Base-by-base conservation (phyloP, 2,329 filamentous ascomycete genomes). In the Pseudogymnoascus sp. region DNA sequence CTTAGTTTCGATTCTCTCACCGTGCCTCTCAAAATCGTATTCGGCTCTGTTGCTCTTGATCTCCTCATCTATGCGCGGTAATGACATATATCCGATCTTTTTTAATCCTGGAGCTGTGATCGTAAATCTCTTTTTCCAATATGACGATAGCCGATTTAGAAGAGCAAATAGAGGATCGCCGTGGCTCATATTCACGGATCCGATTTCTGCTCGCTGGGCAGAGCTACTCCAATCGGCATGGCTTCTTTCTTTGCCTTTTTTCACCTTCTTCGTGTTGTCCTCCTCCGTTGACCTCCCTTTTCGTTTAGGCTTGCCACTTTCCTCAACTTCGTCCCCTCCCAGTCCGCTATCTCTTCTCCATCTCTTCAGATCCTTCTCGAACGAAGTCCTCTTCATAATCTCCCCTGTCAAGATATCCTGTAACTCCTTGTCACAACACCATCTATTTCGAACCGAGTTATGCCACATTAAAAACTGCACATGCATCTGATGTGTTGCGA, bases 381-480 rank as follows among this genome's bases (percentile, higher is more conserved):
- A 52, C 75, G 84, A 87, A 4, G 93, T 77, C 5, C 82, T 82
- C 0, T 83, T 79, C 0, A 89, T 82, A 5, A 96, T 69, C 62
- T 90, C 87, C n/a, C 86, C 84, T 3, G 94, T 79, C 71, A 97
- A 79, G 13, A 86, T 88, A 9, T 86, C 84, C 65, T 94, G 90
- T 0, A 95, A 80, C 65, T 89, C 83, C 3, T 81, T 73, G 68
- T 97, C 89, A 67, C 90, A 90, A 18, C 92, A 76, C 87, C 93
- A 97, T 0, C 84, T 80, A 72, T 97, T 97, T 42, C 90, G 85
- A 12, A 94, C 75, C 0, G 90, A 84, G 71, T 97, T 97, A 72
- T 97, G 92, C 81, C 88, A 97, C 64, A 99, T 81, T 13, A 99
- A 78, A 60, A 86, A 84, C 72, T 95, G 87, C 1, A 97, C 92